Evolutionary conservation across 2,329 filamentous ascomycete species (phyloP).

Genomic region (Epichloe gansuensis): DNA sequence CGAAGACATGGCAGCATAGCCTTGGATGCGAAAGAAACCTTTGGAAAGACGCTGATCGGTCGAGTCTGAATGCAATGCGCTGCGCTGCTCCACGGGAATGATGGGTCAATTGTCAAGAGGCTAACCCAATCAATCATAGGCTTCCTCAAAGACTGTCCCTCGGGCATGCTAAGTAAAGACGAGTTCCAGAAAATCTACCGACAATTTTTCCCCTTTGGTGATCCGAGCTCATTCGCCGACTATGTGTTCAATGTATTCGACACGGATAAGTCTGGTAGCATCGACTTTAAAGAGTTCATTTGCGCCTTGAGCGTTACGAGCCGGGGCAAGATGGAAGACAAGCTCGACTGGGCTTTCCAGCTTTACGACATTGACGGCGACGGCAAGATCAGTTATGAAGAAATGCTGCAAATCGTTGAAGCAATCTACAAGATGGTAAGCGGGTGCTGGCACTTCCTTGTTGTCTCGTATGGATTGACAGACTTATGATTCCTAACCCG

Average conservation of each 20-base stretch:
- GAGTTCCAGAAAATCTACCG: slow-evolving; percentile 99
- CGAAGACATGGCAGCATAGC: no score
- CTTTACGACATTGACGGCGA: slow-evolving; percentile 98
- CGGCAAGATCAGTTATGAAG: slow-evolving; percentile 96
- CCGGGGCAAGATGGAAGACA: slow-evolving; percentile 97
- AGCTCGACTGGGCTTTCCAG: slow-evolving; percentile 98
- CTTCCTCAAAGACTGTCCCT: slow-evolving; percentile 96
- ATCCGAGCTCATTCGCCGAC: slow-evolving; percentile 93
- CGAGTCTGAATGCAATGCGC: no score
- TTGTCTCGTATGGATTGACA: not conserved
- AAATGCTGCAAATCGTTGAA: slow-evolving; percentile 98
- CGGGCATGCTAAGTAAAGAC: slow-evolving; percentile 90
- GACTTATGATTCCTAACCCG: not conserved
- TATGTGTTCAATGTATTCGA: slow-evolving; percentile 99
- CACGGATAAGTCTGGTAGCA: slow-evolving; percentile 89
- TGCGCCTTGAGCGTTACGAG: slow-evolving; percentile 94
- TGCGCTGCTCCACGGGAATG: no score
- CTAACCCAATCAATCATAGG: slow-evolving; percentile 39
- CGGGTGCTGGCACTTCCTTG: not conserved
- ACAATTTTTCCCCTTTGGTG: slow-evolving; percentile 97
- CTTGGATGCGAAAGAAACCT: no score
- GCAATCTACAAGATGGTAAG: slow-evolving; percentile 99
- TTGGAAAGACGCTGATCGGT: no score
- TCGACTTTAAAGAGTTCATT: slow-evolving; percentile 99
- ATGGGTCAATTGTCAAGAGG: not conserved